Evolutionary conservation across 305 asterid genomes (phyloP).

Genomic region (Andrographis paniculata): DNA sequence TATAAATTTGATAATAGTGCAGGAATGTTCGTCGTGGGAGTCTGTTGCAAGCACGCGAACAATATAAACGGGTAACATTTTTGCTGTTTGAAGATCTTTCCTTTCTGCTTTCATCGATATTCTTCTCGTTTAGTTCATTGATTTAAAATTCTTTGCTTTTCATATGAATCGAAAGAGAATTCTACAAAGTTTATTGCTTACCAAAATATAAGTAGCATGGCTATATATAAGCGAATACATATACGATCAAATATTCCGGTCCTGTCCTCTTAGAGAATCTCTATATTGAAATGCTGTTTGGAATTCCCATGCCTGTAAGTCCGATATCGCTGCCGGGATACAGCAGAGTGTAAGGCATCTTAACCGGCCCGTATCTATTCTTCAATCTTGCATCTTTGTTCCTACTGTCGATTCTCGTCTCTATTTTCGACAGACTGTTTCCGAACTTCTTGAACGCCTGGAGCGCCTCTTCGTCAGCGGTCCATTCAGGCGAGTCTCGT

Average conservation of each 20-base stretch:
- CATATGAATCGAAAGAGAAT: too few relatives aligned
- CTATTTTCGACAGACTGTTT: conserved; percentile 40
- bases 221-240: background rate
- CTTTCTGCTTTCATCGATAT: too few relatives aligned
- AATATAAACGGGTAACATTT: background rate
- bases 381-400: conserved; percentile 44
- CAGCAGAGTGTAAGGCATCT: conserved; percentile 71
- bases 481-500: conserved; percentile 71
- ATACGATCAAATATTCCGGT: background rate
- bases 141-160: too few relatives aligned
- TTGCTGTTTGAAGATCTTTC: too few relatives aligned
- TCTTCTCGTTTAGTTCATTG: too few relatives aligned
- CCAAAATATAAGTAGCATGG: too few relatives aligned
- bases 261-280: background rate
- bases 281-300: conserved; percentile 62
- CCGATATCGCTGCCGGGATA: conserved; percentile 58
- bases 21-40: background rate
- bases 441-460: conserved; percentile 52
- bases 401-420: conserved; percentile 40
- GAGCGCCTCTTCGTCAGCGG: conserved; percentile 39
- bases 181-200: conserved; percentile 10
- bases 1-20: background rate
- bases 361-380: conserved; percentile 67
- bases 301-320: conserved; percentile 78
- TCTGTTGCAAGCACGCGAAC: background rate